A percentile compares a stretch with the other conserved stretches of the same genome.
phyloP scores from a whole-genome alignment of 345 rosid genomes.

The Corymbia maculata region DNA sequence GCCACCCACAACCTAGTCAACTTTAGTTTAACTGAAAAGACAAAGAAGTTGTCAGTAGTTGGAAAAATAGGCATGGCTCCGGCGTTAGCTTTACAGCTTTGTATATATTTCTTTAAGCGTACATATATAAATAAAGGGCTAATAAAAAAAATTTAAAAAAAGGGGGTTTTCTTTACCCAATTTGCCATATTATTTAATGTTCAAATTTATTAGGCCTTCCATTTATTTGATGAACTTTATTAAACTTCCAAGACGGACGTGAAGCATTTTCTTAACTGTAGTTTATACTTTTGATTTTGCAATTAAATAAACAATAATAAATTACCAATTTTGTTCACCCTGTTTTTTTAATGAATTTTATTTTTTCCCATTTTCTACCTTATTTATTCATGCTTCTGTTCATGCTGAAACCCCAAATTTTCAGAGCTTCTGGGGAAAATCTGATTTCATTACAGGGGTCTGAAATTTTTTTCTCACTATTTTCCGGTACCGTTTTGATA shows the following conservation, averaged over 20 bases:
- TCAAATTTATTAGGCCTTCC: slow-evolving; percentile 6
- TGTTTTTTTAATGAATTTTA: background rate
- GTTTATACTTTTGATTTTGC: slow-evolving; percentile 64
- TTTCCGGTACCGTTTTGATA: background rate
- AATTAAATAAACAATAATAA: slow-evolving; percentile 27
- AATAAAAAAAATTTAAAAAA: slow-evolving; percentile 4
- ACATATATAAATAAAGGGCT: background rate
- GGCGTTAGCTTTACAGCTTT: slow-evolving; percentile 59
- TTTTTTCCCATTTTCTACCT: slow-evolving; percentile 14
- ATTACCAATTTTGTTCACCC: background rate
- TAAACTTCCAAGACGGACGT: slow-evolving; percentile 87
- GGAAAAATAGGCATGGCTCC: slow-evolving; percentile 38
- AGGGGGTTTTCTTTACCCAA: slow-evolving; percentile 18
- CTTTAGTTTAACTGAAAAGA: slow-evolving; percentile 28
- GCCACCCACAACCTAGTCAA: slow-evolving; percentile 20
- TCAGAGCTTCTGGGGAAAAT: background rate
- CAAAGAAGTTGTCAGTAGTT: slow-evolving; percentile 57
- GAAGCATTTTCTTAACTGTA: slow-evolving; percentile 85
- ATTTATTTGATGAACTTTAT: slow-evolving; percentile 25
- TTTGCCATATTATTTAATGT: slow-evolving; percentile 10
- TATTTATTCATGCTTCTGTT: slow-evolving; percentile 24
- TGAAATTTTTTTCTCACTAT: background rate
- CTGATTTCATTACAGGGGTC: background rate
- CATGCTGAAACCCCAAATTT: slow-evolving; percentile 28
- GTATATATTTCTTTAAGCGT: background rate